Evolutionary conservation across 495 filamentous ascomycete species (phyloP).

Genomic region (Tuber indicum): DNA sequence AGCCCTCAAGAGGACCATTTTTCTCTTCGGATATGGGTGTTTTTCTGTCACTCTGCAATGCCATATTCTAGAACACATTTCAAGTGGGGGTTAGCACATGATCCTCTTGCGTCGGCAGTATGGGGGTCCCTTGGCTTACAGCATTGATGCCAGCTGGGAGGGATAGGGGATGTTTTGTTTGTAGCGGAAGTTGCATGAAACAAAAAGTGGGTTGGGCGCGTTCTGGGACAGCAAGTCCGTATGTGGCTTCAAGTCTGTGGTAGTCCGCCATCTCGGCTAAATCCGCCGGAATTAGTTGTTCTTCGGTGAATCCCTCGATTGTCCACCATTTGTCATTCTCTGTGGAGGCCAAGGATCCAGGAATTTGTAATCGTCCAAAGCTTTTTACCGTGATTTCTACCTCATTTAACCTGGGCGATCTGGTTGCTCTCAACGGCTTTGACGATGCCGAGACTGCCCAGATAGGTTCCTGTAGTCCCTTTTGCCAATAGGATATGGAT

Average conservation of each 20-base stretch:
- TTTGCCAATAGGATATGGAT: conserved; percentile 27
- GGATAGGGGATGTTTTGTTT: conserved; percentile 9
- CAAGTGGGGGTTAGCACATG: background rate
- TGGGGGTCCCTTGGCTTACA: conserved; percentile 40
- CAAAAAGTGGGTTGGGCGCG: background rate
- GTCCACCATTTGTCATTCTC: conserved; percentile 8
- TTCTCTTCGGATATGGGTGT: conserved; percentile 39
- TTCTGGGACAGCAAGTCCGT: conserved; percentile 42
- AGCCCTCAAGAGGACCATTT: conserved; percentile 15
- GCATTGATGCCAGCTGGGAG: conserved; percentile 35
- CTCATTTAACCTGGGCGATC: background rate
- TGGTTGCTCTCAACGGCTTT: background rate
- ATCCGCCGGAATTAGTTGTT: background rate
- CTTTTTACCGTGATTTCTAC: background rate
- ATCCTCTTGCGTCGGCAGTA: conserved; percentile 23
- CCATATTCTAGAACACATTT: conserved; percentile 10
- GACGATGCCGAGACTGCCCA: conserved; percentile 17
- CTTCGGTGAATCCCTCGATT: background rate
- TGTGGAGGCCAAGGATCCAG: background rate
- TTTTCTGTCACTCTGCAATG: conserved; percentile 42
- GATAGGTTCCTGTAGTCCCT: conserved; percentile 2
- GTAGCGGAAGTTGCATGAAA: conserved; percentile 44
- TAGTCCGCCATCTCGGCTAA: conserved; percentile 18
- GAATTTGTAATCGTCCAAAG: background rate
- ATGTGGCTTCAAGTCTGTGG: conserved; percentile 42